phyloP scores from a whole-genome alignment of 352 stramenopile genomes.

The Pythium folliculosum region DNA sequence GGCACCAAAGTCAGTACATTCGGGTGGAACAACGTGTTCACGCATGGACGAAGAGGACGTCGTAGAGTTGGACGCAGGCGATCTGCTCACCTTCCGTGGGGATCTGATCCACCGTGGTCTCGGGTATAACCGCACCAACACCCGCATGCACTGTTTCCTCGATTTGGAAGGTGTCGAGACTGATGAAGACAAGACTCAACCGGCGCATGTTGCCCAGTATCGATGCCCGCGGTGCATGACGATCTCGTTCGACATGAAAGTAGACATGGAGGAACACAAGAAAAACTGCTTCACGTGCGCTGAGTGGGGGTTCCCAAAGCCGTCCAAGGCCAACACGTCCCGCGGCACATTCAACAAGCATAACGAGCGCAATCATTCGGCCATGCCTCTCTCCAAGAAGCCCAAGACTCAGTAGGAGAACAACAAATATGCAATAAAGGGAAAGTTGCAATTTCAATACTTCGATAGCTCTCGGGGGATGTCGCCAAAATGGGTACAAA shows the following conservation, averaged over 20 bases:
- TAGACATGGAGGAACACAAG: neutral
- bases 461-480: too few relatives aligned
- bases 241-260: neutral
- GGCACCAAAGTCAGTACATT: slow-evolving; percentile 3
- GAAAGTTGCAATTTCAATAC: neutral
- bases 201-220: neutral
- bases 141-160: neutral
- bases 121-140: neutral
- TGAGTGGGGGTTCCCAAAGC: neutral
- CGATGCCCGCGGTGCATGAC: neutral
- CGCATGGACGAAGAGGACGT: neutral
- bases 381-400: neutral
- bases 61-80: neutral
- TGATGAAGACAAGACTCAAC: neutral
- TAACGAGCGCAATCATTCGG: neutral
- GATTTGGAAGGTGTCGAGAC: neutral
- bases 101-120: neutral
- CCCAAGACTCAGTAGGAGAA: neutral
- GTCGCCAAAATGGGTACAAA: too few relatives aligned
- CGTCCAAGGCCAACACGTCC: neutral
- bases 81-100: neutral
- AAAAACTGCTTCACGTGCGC: neutral
- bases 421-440: neutral
- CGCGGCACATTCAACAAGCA: neutral
- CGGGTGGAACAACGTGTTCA: neutral